Evolutionary conservation across 148 eudicot species (phyloP), one percentile per base, ranked within the genome.

Genomic region (Amaranthus cruentus): DNA sequence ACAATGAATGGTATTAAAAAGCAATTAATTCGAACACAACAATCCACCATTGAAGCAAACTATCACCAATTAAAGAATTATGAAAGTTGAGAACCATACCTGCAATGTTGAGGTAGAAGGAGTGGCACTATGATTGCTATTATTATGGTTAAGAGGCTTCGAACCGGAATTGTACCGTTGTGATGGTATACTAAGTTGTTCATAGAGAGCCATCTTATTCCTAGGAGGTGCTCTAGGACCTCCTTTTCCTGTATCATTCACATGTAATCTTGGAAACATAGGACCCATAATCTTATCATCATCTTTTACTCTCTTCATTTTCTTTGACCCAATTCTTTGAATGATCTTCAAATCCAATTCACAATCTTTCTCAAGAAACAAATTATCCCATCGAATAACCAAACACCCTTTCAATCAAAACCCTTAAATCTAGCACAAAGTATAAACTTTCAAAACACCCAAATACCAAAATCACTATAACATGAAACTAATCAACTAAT

Each of bases 181-280:
- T 7, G 92, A 87, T 77, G 94, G 94, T 44, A 88, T 89, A 5
- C 89, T 89, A 54, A 90, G 91, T 73, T 93, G 94, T 68, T 93
- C 98, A 79, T 93, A 93, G 47, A 93, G 90, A 9, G 98, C 98
- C 98, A 93, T 93, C 82, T 90, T 93, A 81, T 93, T 90, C 82
- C 98, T 85, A 47, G 98, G 98, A 63, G 98, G 98, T 64, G 98
- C 94, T 78, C 90, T 89, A 80, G 96, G 98, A 69, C 96, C 96
- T 79, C 96, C 98, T 83, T 84, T 93, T 70, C 91, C 98, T 44
- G 90, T 78, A 82, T 93, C 98, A 74, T 93, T 93, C 13, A 93
- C 89, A 86, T 90, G 90, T 76, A 93, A 84, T 84, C 98, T 87
- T 51, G 95, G 96, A 79, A 93, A 93, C 96, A 93, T 82, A 14